A percentile compares a stretch with the other conserved stretches of the same genome.
Evolutionary conservation across 306 rosid species (phyloP).

Genomic region (Cucumis melo): DNA sequence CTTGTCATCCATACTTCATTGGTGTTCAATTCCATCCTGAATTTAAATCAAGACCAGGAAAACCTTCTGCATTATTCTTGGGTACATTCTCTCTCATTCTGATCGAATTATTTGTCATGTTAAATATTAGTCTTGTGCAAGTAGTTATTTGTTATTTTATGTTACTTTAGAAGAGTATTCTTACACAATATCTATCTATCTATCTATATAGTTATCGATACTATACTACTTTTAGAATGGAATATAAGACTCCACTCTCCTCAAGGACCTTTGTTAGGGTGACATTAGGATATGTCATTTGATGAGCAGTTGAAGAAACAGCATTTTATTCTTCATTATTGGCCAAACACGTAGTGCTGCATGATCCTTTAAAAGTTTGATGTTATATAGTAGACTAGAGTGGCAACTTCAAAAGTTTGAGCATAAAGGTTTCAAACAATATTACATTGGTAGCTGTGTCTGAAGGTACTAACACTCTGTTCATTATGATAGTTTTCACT

Average conservation of each 20-base stretch:
- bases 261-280: not conserved
- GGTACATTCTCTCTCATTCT: slow-evolving; percentile 26
- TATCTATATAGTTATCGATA: not conserved
- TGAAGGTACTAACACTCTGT: not conserved
- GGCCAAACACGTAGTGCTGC: not conserved
- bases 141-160: not conserved
- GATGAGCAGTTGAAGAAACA: not conserved
- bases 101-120: not conserved
- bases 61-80: slow-evolving; percentile 67
- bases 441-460: not conserved
- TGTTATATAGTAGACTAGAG: not conserved
- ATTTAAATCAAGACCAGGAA: slow-evolving; percentile 81
- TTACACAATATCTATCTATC: no score
- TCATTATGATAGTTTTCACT: no score
- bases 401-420: not conserved
- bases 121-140: not conserved
- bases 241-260: not conserved
- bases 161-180: not conserved
- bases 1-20: slow-evolving; percentile 66
- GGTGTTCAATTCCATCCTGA: slow-evolving; percentile 96
- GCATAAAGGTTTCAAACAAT: not conserved
- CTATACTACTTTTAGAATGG: not conserved
- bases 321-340: not conserved
- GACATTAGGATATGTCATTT: not conserved
- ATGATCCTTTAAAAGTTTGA: not conserved